Evolutionary conservation across 176 grass and related monocot species (phyloP).

Genomic region (Tillandsia fasciculata): DNA sequence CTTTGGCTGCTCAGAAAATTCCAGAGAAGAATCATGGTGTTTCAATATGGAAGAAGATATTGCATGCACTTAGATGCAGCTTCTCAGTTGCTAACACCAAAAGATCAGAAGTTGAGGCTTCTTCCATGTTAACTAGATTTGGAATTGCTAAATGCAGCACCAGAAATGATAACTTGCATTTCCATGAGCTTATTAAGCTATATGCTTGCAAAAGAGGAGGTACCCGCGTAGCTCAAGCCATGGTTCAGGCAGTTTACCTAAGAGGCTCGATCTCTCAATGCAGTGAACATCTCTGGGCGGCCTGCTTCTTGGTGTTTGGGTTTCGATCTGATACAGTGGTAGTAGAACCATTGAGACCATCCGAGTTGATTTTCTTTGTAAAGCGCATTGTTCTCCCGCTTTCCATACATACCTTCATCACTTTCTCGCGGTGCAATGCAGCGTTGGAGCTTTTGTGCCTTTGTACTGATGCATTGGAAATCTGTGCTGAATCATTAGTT

Average conservation of each 20-base stretch:
- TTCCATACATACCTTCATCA: slow-evolving; percentile 82
- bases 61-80: slow-evolving; percentile 39
- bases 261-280: slow-evolving; percentile 72
- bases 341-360: slow-evolving; percentile 51
- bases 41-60: slow-evolving; percentile 64
- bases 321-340: slow-evolving; percentile 66
- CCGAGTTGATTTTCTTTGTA: slow-evolving; percentile 66
- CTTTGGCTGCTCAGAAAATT: slow-evolving; percentile 75
- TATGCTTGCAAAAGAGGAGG: slow-evolving; percentile 64
- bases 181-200: slow-evolving; percentile 76
- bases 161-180: slow-evolving; percentile 58
- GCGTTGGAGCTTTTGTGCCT: slow-evolving; percentile 63
- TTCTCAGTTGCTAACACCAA: slow-evolving; percentile 49
- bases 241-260: slow-evolving; percentile 73
- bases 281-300: slow-evolving; percentile 76
- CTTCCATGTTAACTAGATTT: slow-evolving; percentile 81
- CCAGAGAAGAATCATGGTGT: slow-evolving; percentile 55
- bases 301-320: slow-evolving; percentile 78
- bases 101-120: slow-evolving; percentile 88
- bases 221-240: slow-evolving; percentile 41
- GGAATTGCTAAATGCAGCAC: slow-evolving; percentile 67
- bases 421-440: slow-evolving; percentile 67
- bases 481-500: slow-evolving; percentile 67
- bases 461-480: slow-evolving; percentile 67
- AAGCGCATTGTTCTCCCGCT: slow-evolving; percentile 78